Base-by-base conservation (phyloP, 2,329 filamentous ascomycete species). In the Calonectria pseudoturangicola region DNA sequence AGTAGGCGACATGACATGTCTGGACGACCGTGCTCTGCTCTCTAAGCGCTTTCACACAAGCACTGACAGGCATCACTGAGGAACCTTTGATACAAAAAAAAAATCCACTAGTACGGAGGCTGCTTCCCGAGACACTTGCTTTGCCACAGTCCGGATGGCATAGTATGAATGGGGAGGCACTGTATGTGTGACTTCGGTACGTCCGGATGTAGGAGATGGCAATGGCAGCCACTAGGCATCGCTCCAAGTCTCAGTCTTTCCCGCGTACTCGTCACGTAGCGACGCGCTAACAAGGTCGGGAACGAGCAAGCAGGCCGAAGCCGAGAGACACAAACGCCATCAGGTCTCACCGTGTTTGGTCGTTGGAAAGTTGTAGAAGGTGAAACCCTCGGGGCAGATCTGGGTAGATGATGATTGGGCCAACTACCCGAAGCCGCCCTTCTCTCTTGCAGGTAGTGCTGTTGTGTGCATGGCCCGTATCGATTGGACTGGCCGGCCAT, bases 151-250 rank as follows among this genome's bases (percentile, higher is more conserved):
- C 21, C 15, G 39, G 16, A 58, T 58, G 54, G 30, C 33, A 39
- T 39, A 28, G 33, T 27, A 21, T 41, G 33, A 21, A 27, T 27
- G 25, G 21, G 13, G 21, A 33, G 41, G 54, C 54, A 39, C 54
- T 58, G 54, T 58, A 58, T 58, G 54, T 58, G 54, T 58, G 25
- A 58, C 54, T 27, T 58, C 54, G 54, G 54, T 63, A 63, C 58
- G 39, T 63, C 39, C 58, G 58, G 54, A 58, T 27, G 27, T 16
- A 47, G 39, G 51, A 63, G 39, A 21, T 15, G 45, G 58, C 41
- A 21, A 9, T 47, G 28, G 10, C 58, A 47, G 58, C 58, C 58
- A 63, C 58, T 41, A 63, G 30, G 39, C 41, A 27, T 63, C 58
- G 41, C 27, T 28, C 10, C 25, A n/a, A 13, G 41, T 41, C 13